A percentile compares a stretch with the other conserved stretches of the same genome.
These are phyloP conservation scores for Gonium pectorale DNA, from an alignment of 139 green algal genomes.

Conservation along the genomic window DNA sequence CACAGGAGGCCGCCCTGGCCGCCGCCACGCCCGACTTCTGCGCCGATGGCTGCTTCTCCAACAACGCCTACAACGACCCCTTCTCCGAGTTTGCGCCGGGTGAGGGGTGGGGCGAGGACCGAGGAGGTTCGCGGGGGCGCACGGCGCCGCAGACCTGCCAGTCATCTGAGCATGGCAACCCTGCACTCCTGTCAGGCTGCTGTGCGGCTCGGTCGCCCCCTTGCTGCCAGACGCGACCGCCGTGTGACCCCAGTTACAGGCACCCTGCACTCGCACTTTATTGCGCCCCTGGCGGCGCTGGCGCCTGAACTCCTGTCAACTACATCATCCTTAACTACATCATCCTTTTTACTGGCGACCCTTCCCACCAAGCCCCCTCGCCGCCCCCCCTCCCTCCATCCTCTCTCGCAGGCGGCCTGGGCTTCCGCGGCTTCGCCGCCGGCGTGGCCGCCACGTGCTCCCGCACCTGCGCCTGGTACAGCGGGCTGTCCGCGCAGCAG, in stretches of 20 bases:
- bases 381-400: background rate
- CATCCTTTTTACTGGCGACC: too few relatives aligned
- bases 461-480: constrained; percentile 70
- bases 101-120: background rate
- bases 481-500: background rate
- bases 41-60: constrained; percentile 62
- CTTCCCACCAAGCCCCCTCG: background rate
- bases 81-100: constrained; percentile 77
- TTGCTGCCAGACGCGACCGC: too few relatives aligned
- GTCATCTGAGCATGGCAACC: too few relatives aligned
- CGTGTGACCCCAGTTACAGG: too few relatives aligned
- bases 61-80: constrained; percentile 67
- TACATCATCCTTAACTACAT: too few relatives aligned
- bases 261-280: too few relatives aligned
- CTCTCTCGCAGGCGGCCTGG: constrained; percentile 33
- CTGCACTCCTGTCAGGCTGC: too few relatives aligned
- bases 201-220: too few relatives aligned
- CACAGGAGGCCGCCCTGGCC: background rate
- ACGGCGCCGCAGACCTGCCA: too few relatives aligned
- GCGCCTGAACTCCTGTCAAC: too few relatives aligned
- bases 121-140: too few relatives aligned
- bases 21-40: constrained; percentile 58
- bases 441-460: constrained; percentile 65
- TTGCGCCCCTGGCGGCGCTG: too few relatives aligned
- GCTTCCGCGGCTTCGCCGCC: constrained; percentile 73